A percentile compares a stretch with the other conserved stretches of the same genome.
Conservation (phyloP, 2,329 filamentous ascomycete genomes). For the Aspergillus aculeatus region DNA sequence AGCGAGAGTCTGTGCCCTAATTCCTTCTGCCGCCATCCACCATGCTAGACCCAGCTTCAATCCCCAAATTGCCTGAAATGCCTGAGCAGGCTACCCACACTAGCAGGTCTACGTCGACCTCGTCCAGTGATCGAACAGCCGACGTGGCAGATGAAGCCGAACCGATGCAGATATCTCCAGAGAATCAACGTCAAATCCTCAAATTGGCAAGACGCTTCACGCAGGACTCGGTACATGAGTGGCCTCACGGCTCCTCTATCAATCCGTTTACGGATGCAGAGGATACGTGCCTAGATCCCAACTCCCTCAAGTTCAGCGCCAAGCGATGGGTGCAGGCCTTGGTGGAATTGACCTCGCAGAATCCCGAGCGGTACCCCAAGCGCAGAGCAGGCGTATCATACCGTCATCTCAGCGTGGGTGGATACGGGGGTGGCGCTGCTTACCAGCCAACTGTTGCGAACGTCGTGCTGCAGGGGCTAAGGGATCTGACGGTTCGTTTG, state of each 20-base stretch:
- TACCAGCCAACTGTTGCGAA: conserved; percentile 26
- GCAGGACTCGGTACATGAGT: neutral
- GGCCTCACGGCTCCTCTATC: neutral
- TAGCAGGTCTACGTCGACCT: neutral
- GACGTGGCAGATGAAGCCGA: neutral
- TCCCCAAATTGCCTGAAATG: neutral
- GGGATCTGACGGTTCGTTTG: neutral
- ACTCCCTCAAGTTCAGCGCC: conserved; percentile 4
- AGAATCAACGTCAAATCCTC: neutral
- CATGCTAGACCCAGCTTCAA: neutral
- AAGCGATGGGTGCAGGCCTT: conserved; percentile 4
- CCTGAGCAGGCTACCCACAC: neutral
- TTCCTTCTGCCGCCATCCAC: no score
- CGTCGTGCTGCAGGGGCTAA: neutral
- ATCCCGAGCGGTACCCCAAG: conserved; percentile 1
- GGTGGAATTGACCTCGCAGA: neutral
- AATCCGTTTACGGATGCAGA: conserved; percentile 4
- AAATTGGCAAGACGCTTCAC: conserved; percentile 1
- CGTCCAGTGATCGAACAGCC: neutral
- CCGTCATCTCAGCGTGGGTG: conserved; percentile 40
- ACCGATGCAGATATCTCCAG: neutral
- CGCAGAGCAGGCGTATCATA: conserved; percentile 37
- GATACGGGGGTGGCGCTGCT: conserved; percentile 36
- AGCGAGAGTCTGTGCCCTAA: neutral
- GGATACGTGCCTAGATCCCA: conserved; percentile 4